phyloP scores from a whole-genome alignment of 495 filamentous ascomycete genomes.

The Darksidea phi region DNA sequence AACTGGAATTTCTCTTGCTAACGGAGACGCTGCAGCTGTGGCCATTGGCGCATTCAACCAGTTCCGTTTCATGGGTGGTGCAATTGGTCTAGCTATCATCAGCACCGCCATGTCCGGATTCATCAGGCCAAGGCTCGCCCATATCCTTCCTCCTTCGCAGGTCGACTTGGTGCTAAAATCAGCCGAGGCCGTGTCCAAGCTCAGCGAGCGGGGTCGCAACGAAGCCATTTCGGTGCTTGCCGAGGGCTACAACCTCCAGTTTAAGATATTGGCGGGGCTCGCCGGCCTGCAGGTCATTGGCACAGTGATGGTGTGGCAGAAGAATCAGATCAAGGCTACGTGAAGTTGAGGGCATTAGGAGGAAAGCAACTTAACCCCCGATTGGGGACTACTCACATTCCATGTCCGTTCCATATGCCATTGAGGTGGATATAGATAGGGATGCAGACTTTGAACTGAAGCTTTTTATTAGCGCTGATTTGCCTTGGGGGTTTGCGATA shows the following conservation, averaged over 20 bases:
- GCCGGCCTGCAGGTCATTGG: slow-evolving; percentile 4
- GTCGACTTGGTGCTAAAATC: neutral
- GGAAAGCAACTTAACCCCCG: no score
- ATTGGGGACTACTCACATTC: no score
- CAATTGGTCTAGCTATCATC: neutral
- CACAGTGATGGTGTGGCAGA: slow-evolving; percentile 5
- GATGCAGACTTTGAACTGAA: no score
- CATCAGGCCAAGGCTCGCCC: neutral
- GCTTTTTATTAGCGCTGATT: no score
- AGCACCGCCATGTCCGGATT: neutral
- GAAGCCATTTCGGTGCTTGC: neutral
- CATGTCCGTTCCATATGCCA: no score
- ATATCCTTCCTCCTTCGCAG: neutral
- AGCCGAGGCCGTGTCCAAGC: neutral
- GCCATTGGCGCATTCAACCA: neutral
- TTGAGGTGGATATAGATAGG: no score
- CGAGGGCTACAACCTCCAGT: slow-evolving; percentile 2
- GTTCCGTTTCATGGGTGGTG: neutral
- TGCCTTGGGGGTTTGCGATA: no score
- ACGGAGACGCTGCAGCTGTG: neutral
- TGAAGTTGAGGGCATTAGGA: no score
- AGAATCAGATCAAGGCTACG: neutral
- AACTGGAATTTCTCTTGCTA: neutral
- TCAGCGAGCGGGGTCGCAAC: neutral
- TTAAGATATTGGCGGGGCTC: neutral